Evolutionary conservation across 768 basidiomycete species (phyloP), one percentile per base, ranked within the genome.

Genomic region (Mycena pura): DNA sequence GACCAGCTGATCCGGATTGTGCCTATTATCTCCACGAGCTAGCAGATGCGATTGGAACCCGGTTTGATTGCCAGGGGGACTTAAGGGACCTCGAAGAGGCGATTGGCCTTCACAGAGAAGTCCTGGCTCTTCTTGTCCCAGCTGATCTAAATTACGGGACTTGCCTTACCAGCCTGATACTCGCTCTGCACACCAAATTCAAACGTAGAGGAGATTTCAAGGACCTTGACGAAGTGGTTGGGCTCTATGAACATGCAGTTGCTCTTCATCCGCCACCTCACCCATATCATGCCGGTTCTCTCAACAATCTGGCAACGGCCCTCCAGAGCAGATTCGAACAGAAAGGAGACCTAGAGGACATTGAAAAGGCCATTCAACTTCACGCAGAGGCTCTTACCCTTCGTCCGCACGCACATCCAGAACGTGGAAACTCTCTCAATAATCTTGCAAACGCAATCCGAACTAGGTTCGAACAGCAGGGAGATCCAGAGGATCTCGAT

Each of bases 61-160:
- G 48, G 48, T 49, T 49, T 34, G 36, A 5, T 49, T 34, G 36
- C 31, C 48, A 17, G 11, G 48, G 48, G 36, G 32, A 49, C 9
- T 13, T 34, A 34, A 49, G 32, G 36, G 48, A 49, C 36, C 32
- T 49, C 21, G 50, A 52, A 9, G 50, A 52, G 40, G 50, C 38
- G 28, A n/a, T 52, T 24, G 38, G 40, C 27, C 50, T 52, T 39
- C 39, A 29, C 24, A 22, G 38, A 9, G 24, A 52, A 41, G 36
- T 38, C 4, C 50, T 52, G 27, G 24, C 39, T 28, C 40, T 38
- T 39, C 50, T 25, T 22, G 32, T n/a, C 48, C 22, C 34, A 15
- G 9, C 32, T 36, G 48, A 49, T 49, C 32, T 38, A 38, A 38
- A 52, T 25, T 25, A 52, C 13, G 36, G 48, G 13, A 49, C 36